Conservation (phyloP, 257 asterid species). For the Datura wrightii region DNA sequence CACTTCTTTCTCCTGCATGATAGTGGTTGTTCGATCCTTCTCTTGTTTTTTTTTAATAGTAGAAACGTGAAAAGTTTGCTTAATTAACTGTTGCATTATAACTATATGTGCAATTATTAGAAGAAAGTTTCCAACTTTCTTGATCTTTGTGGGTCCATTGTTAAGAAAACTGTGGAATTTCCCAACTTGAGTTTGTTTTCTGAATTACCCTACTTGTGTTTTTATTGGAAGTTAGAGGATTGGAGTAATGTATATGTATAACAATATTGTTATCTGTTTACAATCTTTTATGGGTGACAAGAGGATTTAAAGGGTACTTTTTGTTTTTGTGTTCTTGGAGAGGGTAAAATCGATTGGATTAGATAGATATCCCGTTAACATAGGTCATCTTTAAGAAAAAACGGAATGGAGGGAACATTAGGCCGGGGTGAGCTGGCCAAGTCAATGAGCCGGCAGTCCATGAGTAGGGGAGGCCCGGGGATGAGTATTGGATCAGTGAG, state of each 20-base stretch:
- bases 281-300: slow-evolving; percentile 12
- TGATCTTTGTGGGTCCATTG: background rate
- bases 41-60: background rate
- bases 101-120: background rate
- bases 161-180: background rate
- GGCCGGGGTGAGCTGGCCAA: slow-evolving; percentile 57
- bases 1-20: background rate
- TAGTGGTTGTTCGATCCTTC: background rate
- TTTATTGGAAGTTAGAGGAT: background rate
- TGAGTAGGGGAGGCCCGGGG: slow-evolving; percentile 46
- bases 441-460: slow-evolving; percentile 66
- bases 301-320: background rate
- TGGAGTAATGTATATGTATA: slow-evolving; percentile 3
- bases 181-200: background rate
- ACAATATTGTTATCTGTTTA: background rate
- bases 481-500: slow-evolving; percentile 62
- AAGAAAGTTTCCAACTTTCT: background rate
- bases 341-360: background rate
- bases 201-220: background rate
- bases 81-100: background rate
- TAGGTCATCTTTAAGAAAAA: background rate
- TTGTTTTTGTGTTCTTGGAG: background rate
- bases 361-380: no score
- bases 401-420: slow-evolving; percentile 44
- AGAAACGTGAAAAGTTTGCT: background rate